phyloP scores from a whole-genome alignment of 2,329 filamentous ascomycete species.

The Akanthomyces dipterigenus region DNA sequence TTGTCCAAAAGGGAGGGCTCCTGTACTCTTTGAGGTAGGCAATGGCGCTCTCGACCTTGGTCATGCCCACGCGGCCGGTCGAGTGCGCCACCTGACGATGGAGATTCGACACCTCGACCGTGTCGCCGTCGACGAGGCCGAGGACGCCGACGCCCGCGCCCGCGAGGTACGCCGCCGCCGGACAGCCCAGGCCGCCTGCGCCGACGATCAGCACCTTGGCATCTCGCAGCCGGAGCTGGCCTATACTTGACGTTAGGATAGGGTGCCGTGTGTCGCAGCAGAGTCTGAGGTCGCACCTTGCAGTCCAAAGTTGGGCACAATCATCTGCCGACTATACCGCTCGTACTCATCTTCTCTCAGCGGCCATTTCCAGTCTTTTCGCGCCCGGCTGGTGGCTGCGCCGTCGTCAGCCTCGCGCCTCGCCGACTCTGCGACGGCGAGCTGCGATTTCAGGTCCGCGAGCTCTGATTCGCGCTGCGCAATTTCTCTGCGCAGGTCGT shows the following conservation, averaged over 20 bases:
- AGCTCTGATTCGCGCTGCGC: constrained; percentile 42
- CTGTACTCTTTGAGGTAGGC: constrained; percentile 49
- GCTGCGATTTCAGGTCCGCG: constrained; percentile 35
- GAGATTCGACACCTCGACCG: constrained; percentile 82
- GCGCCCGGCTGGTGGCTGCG: background rate
- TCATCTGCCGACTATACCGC: constrained; percentile 85
- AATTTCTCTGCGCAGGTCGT: constrained; percentile 42
- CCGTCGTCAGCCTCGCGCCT: constrained; percentile 8
- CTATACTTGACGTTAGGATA: constrained; percentile 33
- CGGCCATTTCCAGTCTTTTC: constrained; percentile 53
- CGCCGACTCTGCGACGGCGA: constrained; percentile 33
- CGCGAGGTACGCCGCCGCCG: constrained; percentile 85
- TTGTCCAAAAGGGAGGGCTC: background rate
- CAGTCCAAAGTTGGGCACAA: constrained; percentile 74
- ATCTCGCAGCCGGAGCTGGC: constrained; percentile 66
- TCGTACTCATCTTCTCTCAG: constrained; percentile 68
- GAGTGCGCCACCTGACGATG: constrained; percentile 86
- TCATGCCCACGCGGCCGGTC: constrained; percentile 61
- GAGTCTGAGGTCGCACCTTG: constrained; percentile 44
- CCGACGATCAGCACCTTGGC: constrained; percentile 76
- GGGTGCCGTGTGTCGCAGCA: background rate
- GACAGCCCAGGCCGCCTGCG: constrained; percentile 83
- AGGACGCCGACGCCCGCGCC: constrained; percentile 80
- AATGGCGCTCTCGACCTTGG: constrained; percentile 75
- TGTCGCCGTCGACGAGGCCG: constrained; percentile 81